These are phyloP conservation scores for Myxozyma vanderwaltii DNA, from an alignment of 805 yeast species.

Conservation along the genomic window DNA sequence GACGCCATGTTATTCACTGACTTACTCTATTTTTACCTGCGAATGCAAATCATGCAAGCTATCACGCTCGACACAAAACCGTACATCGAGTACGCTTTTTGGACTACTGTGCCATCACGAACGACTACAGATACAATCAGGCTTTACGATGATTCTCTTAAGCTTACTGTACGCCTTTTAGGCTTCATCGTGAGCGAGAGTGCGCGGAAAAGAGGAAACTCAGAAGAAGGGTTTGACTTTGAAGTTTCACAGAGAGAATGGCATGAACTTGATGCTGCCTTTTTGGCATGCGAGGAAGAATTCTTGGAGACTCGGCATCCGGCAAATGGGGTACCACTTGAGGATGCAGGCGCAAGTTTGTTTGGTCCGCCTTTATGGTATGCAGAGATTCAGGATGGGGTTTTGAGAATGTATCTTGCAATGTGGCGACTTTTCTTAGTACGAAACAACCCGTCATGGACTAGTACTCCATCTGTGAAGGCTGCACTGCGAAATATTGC, in stretches of 20 bases:
- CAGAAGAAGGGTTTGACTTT: not conserved
- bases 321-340: not conserved
- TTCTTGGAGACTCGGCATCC: conserved; percentile 7
- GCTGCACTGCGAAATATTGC: conserved; percentile 15
- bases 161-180: conserved; percentile 6
- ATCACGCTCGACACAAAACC: conserved; percentile 15
- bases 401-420: conserved; percentile 9
- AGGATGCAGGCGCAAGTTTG: conserved; percentile 1
- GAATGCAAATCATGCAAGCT: conserved; percentile 21
- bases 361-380: conserved; percentile 16
- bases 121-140: not conserved
- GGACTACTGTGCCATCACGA: conserved; percentile 14
- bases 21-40: conserved; percentile 16
- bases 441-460: conserved; percentile 20
- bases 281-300: not conserved
- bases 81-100: conserved; percentile 6
- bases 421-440: conserved; percentile 12
- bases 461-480: conserved; percentile 6
- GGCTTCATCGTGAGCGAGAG: conserved; percentile 16
- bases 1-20: conserved; percentile 18
- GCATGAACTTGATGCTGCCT: conserved; percentile 1
- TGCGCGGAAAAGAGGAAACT: conserved; percentile 14
- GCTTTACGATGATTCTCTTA: conserved; percentile 7
- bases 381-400: conserved; percentile 4
- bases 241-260: conserved; percentile 4